Evolutionary conservation across 768 basidiomycete genomes (phyloP).

Genomic region (Mycena metata): DNA sequence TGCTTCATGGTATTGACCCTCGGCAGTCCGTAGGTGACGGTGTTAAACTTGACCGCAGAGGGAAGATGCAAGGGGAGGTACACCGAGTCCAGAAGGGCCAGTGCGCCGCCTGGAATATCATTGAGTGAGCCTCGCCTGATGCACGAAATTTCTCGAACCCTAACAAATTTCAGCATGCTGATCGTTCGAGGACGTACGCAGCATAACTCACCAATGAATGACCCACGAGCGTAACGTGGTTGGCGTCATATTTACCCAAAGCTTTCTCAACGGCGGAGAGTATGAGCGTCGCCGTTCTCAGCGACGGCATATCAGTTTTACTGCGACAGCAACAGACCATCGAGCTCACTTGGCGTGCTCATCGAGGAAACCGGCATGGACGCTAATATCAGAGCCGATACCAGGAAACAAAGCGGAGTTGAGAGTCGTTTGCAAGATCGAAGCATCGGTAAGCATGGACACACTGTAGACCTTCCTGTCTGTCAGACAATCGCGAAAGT

Average conservation of each 20-base stretch:
- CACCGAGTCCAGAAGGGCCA: constrained; percentile 45
- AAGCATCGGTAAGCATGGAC: constrained; percentile 55
- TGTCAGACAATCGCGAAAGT: background rate
- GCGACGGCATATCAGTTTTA: background rate
- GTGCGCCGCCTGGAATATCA: constrained; percentile 37
- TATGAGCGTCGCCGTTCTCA: constrained; percentile 56
- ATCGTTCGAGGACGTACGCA: background rate
- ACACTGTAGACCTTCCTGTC: constrained; percentile 27
- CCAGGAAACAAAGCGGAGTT: constrained; percentile 64
- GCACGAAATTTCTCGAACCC: constrained; percentile 4
- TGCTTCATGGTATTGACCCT: constrained; percentile 26
- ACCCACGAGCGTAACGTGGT: constrained; percentile 59
- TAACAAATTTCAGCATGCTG: background rate
- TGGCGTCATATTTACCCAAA: constrained; percentile 51
- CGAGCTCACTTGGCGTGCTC: constrained; percentile 59
- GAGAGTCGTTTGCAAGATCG: constrained; percentile 52
- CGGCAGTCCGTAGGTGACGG: constrained; percentile 43
- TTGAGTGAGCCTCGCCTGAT: background rate
- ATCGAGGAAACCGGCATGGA: constrained; percentile 62
- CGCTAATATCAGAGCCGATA: constrained; percentile 54
- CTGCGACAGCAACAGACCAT: background rate
- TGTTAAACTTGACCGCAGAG: constrained; percentile 35
- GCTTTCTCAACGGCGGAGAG: constrained; percentile 60
- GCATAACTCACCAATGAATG: constrained; percentile 51
- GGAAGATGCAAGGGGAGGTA: constrained; percentile 44